Conservation (phyloP, 2,329 filamentous ascomycete species). For the Venturia carpophila region DNA sequence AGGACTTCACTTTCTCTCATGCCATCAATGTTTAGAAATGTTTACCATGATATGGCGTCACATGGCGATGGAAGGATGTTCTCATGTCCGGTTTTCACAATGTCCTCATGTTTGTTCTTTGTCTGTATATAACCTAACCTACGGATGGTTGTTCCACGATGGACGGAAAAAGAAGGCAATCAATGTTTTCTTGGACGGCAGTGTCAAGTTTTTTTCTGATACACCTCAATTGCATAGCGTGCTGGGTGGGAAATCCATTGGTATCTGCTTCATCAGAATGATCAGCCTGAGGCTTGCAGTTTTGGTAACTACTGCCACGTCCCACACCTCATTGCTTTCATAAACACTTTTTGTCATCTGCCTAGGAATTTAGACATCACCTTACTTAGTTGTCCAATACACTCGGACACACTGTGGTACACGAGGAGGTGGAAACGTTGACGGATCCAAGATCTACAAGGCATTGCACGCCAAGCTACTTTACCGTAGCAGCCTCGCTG, state of each 20-base stretch:
- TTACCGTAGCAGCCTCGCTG: not conserved
- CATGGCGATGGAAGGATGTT: not conserved
- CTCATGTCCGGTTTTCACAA: not conserved
- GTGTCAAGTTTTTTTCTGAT: not conserved
- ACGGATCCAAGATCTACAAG: not conserved
- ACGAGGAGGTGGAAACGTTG: not conserved
- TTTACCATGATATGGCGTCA: constrained; percentile 1
- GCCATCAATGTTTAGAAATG: not conserved
- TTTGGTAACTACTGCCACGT: too few relatives aligned
- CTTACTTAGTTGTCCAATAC: not conserved
- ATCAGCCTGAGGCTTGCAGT: not conserved
- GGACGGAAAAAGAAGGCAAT: not conserved
- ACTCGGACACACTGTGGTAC: too few relatives aligned
- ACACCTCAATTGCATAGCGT: not conserved
- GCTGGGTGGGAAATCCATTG: not conserved
- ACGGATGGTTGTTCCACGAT: not conserved
- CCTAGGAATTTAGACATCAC: not conserved
- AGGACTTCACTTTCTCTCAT: not conserved
- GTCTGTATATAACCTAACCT: not conserved
- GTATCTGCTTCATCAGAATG: not conserved
- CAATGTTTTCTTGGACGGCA: not conserved
- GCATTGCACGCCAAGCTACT: not conserved
- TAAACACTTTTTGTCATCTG: not conserved
- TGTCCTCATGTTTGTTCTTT: not conserved
- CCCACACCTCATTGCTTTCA: not conserved